Evolutionary conservation across 2,329 filamentous ascomycete genomes (phyloP).

Genomic region (Fusarium oligoseptatum): DNA sequence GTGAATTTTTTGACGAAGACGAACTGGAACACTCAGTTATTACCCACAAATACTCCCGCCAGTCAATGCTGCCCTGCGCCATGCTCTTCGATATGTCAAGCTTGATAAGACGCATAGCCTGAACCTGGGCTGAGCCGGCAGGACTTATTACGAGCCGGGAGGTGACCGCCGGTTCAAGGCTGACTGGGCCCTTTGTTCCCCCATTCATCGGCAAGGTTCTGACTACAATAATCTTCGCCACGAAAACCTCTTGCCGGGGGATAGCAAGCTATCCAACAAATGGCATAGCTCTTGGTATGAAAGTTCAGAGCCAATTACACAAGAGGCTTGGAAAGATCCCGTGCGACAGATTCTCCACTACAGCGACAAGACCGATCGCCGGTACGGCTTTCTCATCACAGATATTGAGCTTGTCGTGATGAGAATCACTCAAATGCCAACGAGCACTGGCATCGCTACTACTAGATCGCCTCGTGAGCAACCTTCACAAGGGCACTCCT

Average conservation of each 20-base stretch:
- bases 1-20: not conserved
- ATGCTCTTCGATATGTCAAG: not conserved
- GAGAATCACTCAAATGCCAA: not conserved
- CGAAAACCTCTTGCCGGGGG: not conserved
- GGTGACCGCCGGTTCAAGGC: not conserved
- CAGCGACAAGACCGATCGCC: not conserved
- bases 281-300: not conserved
- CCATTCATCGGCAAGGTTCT: not conserved
- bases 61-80: not conserved
- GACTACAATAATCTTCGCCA: not conserved
- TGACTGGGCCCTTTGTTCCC: not conserved
- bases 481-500: not conserved
- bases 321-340: not conserved
- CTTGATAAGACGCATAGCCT: not conserved
- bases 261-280: slow-evolving; percentile 2
- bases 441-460: not conserved
- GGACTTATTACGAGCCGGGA: not conserved
- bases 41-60: not conserved
- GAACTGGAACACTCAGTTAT: not conserved
- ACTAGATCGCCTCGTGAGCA: not conserved
- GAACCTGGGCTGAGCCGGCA: not conserved
- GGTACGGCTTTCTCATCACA: slow-evolving; percentile 21
- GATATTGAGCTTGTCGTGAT: slow-evolving; percentile 57
- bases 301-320: not conserved
- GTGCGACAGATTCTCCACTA: slow-evolving; percentile 1